A percentile compares a stretch with the other conserved stretches of the same genome.
Conservation (phyloP, 495 filamentous ascomycete genomes). For the Usnea hakonensis region DNA sequence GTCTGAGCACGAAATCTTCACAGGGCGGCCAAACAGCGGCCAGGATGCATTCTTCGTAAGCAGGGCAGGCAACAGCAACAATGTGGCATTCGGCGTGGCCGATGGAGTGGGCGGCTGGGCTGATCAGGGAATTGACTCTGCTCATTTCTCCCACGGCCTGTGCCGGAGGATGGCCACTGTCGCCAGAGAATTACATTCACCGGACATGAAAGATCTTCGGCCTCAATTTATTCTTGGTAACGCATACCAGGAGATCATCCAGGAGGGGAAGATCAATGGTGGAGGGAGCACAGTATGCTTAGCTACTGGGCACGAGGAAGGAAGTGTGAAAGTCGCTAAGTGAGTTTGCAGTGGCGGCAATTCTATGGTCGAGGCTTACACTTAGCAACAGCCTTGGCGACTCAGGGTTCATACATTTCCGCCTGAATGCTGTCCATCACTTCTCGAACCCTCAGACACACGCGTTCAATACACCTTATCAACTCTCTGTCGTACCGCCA, state of each 20-base stretch:
- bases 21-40: conserved; percentile 57
- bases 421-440: conserved; percentile 73
- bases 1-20: conserved; percentile 18
- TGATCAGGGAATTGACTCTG: conserved; percentile 83
- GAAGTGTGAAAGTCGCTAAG: conserved; percentile 80
- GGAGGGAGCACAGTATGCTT: conserved; percentile 89
- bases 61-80: conserved; percentile 45
- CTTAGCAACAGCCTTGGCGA: conserved; percentile 60
- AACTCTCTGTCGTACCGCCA: conserved; percentile 80
- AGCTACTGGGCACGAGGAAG: conserved; percentile 60
- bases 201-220: conserved; percentile 39
- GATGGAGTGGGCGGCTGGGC: conserved; percentile 95
- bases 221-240: conserved; percentile 68
- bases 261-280: conserved; percentile 61
- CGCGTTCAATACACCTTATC: conserved; percentile 94
- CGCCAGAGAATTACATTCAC: conserved; percentile 45
- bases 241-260: conserved; percentile 73
- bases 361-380: background rate
- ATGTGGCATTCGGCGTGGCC: conserved; percentile 74
- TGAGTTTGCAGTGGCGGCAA: conserved; percentile 25
- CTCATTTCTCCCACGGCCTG: conserved; percentile 90
- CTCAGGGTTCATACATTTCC: conserved; percentile 85
- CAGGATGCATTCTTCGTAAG: conserved; percentile 96
- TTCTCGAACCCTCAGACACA: conserved; percentile 85
- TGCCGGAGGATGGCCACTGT: conserved; percentile 81